Conservation (phyloP, 805 yeast species). For the Ogataea nitratoaversa region DNA sequence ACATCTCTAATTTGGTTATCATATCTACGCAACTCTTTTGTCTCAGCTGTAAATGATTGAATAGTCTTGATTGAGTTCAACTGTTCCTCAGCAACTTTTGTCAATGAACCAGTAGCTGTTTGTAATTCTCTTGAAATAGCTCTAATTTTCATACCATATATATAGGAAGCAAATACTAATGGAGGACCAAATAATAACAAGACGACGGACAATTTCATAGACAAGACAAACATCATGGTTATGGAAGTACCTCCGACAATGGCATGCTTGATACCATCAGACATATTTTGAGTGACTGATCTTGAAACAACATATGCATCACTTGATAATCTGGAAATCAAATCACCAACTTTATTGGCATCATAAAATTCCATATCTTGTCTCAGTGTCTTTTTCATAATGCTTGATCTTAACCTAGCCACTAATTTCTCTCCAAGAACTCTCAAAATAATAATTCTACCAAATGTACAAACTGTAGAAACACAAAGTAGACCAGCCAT, state of each 20-base stretch:
- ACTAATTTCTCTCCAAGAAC: conserved; percentile 84
- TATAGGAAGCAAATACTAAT: conserved; percentile 69
- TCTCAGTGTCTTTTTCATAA: conserved; percentile 70
- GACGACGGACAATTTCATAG: conserved; percentile 72
- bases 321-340: conserved; percentile 79
- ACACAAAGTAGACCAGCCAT: conserved; percentile 60
- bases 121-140: conserved; percentile 73
- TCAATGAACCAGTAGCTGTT: conserved; percentile 78
- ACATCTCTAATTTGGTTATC: conserved; percentile 66
- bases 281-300: conserved; percentile 81
- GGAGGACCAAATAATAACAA: conserved; percentile 85
- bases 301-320: conserved; percentile 89
- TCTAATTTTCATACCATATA: conserved; percentile 80
- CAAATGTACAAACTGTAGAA: conserved; percentile 78
- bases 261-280: conserved; percentile 84
- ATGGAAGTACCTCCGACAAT: conserved; percentile 81
- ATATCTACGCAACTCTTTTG: conserved; percentile 69
- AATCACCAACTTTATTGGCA: conserved; percentile 85
- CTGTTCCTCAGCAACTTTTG: conserved; percentile 90
- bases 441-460: conserved; percentile 70
- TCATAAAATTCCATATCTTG: conserved; percentile 92
- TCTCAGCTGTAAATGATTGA: conserved; percentile 87
- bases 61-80: conserved; percentile 81
- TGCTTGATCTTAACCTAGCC: conserved; percentile 72
- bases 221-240: conserved; percentile 85